Base-by-base conservation (phyloP, 139 green algal species). In the Deuterostichococcus epilithicus region DNA sequence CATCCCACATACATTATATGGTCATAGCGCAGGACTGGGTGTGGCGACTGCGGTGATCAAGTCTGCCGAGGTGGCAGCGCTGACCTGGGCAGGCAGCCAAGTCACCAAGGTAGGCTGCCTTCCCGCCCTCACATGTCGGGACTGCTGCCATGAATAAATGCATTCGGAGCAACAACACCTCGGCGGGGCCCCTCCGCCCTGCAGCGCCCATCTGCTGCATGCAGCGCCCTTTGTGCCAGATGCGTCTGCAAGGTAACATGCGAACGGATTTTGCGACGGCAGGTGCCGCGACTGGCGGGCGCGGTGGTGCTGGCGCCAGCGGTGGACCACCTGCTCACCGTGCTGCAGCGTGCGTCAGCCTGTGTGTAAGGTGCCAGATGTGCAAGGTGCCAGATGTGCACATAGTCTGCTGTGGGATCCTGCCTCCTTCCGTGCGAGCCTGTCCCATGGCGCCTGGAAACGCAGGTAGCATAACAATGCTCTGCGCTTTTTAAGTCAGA, bases 31-130 rank as follows among this genome's bases (percentile, higher is more conserved):
- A 78, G 82, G 80, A 22, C 34, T 81, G 25, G 81, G 81, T 30
- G 5, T 78, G 1, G 52, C 74, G 25, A 67, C 76, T 5, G 68
- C 82, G 34, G 60, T 60, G 13, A 66, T 59, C 28, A 84, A 72
- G 47, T 88, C 88, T 72, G 69, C 75, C 3, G 77, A 85, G 32
- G 80, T 90, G 20, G 75, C 90, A 68, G 82, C 80, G 28, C 76
- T 86, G 28, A 85, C 87, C 59, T 91, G 87, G 87, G 87, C 83
- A 22, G 87, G 87, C 30, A 86, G 76, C n/a, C 87, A 91, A 59
- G 73, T 89, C n/a, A 90, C 85, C 26, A 90, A 90, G 83, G 73
- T 85, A 0, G 47, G 32, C 26, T 32, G 68, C 28, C 68, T 71
- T 23, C 8, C 42, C 42, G 13, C 8, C 8, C 8, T 52, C 13